A percentile compares a stretch with the other conserved stretches of the same genome.
phyloP scores from a whole-genome alignment of 2,329 filamentous ascomycete species.

The Venturia aucupariae region DNA sequence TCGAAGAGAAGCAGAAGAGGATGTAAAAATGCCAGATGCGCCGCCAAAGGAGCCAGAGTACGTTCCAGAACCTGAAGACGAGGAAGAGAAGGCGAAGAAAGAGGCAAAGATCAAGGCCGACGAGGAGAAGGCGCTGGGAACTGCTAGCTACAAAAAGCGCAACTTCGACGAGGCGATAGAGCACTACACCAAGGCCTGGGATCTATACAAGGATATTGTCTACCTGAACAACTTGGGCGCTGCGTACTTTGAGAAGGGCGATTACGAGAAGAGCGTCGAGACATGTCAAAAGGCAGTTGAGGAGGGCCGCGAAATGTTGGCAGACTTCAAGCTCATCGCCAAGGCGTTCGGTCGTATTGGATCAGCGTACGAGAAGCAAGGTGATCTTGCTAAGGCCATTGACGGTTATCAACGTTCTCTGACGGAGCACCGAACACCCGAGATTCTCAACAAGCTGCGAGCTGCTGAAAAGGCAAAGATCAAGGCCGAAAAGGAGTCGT shows the following conservation, averaged over 20 bases:
- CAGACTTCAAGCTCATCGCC: slow-evolving; percentile 96
- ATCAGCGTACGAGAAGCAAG: slow-evolving; percentile 82
- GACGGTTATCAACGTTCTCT: slow-evolving; percentile 88
- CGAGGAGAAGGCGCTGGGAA: slow-evolving; percentile 88
- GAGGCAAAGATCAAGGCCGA: slow-evolving; percentile 90
- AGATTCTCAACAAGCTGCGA: slow-evolving; percentile 86
- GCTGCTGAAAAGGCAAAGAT: slow-evolving; percentile 79
- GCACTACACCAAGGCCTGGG: slow-evolving; percentile 94
- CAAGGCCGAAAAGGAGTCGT: slow-evolving; percentile 65
- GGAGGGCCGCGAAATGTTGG: slow-evolving; percentile 78
- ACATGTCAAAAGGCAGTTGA: slow-evolving; percentile 80
- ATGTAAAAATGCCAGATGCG: slow-evolving; percentile 71
- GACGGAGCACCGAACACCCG: slow-evolving; percentile 92
- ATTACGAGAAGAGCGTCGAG: slow-evolving; percentile 80
- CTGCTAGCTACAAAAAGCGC: slow-evolving; percentile 95
- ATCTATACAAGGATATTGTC: slow-evolving; percentile 87
- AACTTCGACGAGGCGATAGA: slow-evolving; percentile 91
- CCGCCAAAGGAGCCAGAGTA: slow-evolving; percentile 49
- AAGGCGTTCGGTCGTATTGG: slow-evolving; percentile 97
- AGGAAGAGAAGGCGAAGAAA: slow-evolving; percentile 74
- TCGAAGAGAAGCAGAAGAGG: slow-evolving; percentile 52
- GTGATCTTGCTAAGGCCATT: slow-evolving; percentile 69
- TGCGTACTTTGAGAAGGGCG: slow-evolving; percentile 91
- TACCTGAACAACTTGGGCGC: slow-evolving; percentile 96
- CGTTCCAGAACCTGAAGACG: slow-evolving; percentile 61